Conservation (phyloP, 2,329 filamentous ascomycete genomes). For the Paecilomyces variotii region DNA sequence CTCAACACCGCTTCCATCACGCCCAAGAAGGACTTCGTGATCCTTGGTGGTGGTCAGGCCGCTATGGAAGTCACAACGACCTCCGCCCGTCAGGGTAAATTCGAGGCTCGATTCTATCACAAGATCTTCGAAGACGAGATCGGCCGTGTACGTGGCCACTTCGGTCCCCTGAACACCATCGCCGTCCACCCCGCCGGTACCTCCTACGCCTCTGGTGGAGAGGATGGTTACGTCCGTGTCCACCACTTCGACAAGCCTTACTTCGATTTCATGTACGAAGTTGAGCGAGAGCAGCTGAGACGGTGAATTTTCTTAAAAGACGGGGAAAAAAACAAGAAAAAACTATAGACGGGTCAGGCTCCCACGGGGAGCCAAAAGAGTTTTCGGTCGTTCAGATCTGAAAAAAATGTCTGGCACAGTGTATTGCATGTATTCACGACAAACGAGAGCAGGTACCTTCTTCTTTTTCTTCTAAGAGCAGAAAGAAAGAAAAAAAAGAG, state of each 20-base stretch:
- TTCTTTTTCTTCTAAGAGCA: neutral
- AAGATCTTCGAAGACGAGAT: constrained; percentile 99
- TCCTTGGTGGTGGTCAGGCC: constrained; percentile 94
- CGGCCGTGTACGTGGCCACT: constrained; percentile 91
- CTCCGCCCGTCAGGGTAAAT: constrained; percentile 90
- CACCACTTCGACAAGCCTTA: constrained; percentile 99
- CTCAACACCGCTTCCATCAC: constrained; percentile 94
- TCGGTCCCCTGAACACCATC: constrained; percentile 93
- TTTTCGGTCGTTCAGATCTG: neutral
- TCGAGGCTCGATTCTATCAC: constrained; percentile 99
- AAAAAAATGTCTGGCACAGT: neutral
- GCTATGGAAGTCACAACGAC: constrained; percentile 99
- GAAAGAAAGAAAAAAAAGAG: neutral
- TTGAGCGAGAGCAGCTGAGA: constrained; percentile 69
- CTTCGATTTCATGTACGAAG: constrained; percentile 98
- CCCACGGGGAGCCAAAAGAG: neutral
- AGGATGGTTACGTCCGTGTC: constrained; percentile 96
- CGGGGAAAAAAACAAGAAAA: constrained; percentile 11
- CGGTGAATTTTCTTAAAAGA: constrained; percentile 21
- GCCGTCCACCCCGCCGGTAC: constrained; percentile 86
- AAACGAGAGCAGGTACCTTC: neutral
- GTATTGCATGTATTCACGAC: neutral
- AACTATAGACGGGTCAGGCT: neutral
- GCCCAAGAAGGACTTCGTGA: constrained; percentile 93
- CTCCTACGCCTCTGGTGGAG: constrained; percentile 88